Evolutionary conservation across 2,329 filamentous ascomycete species (phyloP).

Genomic region (Fusarium decemcellulare): DNA sequence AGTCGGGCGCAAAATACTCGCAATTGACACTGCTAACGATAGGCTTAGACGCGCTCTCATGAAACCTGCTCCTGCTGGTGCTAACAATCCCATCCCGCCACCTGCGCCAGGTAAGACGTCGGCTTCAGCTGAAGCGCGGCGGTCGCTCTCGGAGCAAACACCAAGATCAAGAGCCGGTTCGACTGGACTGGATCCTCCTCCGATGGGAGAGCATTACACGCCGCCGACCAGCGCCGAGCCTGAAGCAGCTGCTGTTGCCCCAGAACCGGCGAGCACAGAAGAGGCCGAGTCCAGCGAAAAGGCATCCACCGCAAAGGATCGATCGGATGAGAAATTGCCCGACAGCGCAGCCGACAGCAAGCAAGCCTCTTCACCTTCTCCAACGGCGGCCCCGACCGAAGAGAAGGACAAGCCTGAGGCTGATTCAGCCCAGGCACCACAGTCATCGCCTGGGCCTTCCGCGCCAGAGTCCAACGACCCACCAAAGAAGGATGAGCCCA

Average conservation of each 20-base stretch:
- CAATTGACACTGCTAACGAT: background rate
- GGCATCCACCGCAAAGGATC: background rate
- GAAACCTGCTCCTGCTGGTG: conserved; percentile 45
- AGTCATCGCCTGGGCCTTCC: background rate
- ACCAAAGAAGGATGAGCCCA: background rate
- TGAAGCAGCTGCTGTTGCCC: background rate
- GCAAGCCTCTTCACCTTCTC: background rate
- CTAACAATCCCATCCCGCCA: conserved; percentile 26
- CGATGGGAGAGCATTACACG: conserved; percentile 9
- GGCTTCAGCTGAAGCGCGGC: background rate
- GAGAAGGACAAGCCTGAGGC: conserved; percentile 19
- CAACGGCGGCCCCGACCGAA: background rate
- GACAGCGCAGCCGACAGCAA: background rate
- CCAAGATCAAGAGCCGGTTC: conserved; percentile 15
- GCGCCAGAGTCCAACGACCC: background rate
- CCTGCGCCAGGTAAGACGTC: conserved; percentile 23
- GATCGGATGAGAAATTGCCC: background rate
- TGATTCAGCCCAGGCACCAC: background rate
- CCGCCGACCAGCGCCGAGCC: background rate
- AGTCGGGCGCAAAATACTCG: conserved; percentile 11
- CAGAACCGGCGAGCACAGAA: background rate
- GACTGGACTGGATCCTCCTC: conserved; percentile 32
- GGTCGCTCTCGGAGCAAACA: background rate
- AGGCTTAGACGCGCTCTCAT: conserved; percentile 45
- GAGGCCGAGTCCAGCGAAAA: background rate